Percentiles rank a stretch among this genome's conserved stretches.
Conservation (phyloP, 495 filamentous ascomycete genomes). For the Tuber magnatum region DNA sequence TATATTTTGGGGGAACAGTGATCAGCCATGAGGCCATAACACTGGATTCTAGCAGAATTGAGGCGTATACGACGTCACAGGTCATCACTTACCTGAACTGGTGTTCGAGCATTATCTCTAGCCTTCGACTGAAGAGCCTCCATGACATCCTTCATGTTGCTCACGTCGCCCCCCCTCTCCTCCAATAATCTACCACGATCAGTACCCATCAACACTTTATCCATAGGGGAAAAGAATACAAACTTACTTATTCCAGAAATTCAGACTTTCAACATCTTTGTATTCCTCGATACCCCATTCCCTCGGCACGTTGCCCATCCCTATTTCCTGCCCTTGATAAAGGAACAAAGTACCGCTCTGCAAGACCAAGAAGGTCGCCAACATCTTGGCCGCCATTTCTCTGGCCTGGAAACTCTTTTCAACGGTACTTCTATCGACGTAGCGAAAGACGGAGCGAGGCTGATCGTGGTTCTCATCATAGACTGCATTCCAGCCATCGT, state of each 20-base stretch:
- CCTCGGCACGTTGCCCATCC: slow-evolving; percentile 62
- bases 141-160: slow-evolving; percentile 34
- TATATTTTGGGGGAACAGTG: not conserved
- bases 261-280: slow-evolving; percentile 63
- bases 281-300: slow-evolving; percentile 62
- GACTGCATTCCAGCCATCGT: slow-evolving; percentile 63
- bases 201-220: slow-evolving; percentile 4
- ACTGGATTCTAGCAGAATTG: not conserved
- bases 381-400: slow-evolving; percentile 52
- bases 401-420: slow-evolving; percentile 48
- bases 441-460: slow-evolving; percentile 57
- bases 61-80: not conserved
- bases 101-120: slow-evolving; percentile 53
- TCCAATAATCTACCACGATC: slow-evolving; percentile 41
- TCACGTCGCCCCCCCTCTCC: slow-evolving; percentile 37
- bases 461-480: slow-evolving; percentile 74
- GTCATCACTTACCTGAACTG: slow-evolving; percentile 35
- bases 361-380: slow-evolving; percentile 54
- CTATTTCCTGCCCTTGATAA: slow-evolving; percentile 72
- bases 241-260: slow-evolving; percentile 52
- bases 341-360: slow-evolving; percentile 64
- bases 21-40: not conserved
- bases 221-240: not conserved
- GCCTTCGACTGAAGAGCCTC: slow-evolving; percentile 50
- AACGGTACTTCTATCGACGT: slow-evolving; percentile 41